Evolutionary conservation across 106 monocot species (phyloP), one percentile per base, ranked within the genome.

Genomic region (Dioscorea dumetorum): DNA sequence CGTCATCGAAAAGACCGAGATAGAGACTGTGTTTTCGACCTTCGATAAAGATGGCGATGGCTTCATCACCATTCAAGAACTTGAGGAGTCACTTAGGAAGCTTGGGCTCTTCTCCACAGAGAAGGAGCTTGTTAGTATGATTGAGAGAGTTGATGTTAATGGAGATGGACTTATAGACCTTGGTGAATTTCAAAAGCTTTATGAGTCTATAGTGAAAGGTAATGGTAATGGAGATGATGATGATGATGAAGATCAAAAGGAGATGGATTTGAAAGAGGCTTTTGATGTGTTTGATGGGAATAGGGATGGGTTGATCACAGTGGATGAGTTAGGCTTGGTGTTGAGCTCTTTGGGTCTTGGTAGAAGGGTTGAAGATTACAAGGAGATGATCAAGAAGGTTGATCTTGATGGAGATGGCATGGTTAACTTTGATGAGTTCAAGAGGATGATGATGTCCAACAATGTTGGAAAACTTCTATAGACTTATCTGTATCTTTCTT

Each of bases 351-450:
- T 84, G 49, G 84, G 84, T 18, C 48, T 84, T 51, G 73, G 49
- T 34, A 67, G 62, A 58, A 51, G n/a, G 51, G 72, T 49, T 16
- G 80, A 80, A 66, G 78, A 79, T 21, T 84, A 78, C 73, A 64
- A 67, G 9, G 81, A 82, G 0, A 88, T 88, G 84, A 88, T 88
- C 53, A 67, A 33, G 52, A 79, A 57, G 73, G 84, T 84, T 49
- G 88, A 88, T 63, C 23, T 70, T 63, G 84, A 88, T 75, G 84
- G 88, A 24, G 88, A 88, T 74, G 88, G 88, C 20, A 84, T 53
- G 78, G 79, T 88, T 12, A 68, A 71, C 33, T 88, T 88, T 68
- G 79, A 88, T 1, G 88, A 88, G 76, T 88, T 88, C 66, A 88
- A 84, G 84, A 71, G 48, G 68, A 88, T 88, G 88, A 88, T 88